Percentiles rank a stretch among this genome's conserved stretches.
These are phyloP conservation scores for Tetrahymena malaccensis DNA, from an alignment of 73 alveolate species.

Conservation along the genomic window DNA sequence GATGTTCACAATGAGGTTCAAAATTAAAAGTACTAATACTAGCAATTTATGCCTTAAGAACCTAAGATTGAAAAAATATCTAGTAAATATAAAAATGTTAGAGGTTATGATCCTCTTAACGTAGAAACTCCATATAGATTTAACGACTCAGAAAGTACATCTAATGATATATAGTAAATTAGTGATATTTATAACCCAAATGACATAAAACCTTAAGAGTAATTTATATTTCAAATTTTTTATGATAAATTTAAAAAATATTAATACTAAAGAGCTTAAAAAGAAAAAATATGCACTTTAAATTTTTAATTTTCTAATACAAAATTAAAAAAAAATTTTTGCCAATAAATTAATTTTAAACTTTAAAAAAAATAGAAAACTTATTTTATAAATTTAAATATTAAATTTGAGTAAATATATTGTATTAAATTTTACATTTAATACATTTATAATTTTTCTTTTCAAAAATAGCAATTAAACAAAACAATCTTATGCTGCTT, in stretches of 20 bases:
- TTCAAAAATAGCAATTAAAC: neutral
- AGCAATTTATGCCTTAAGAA: neutral
- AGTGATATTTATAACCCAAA: neutral
- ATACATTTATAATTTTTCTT: too few relatives aligned
- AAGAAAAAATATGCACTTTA: too few relatives aligned
- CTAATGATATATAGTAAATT: neutral
- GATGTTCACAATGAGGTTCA: neutral
- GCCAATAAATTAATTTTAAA: too few relatives aligned
- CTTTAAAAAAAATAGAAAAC: too few relatives aligned
- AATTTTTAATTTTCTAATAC: neutral
- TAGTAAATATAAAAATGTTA: neutral
- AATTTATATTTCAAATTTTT: neutral
- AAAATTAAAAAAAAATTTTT: too few relatives aligned
- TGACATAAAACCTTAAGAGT: neutral
- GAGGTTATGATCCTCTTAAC: neutral
- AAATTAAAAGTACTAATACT: neutral
- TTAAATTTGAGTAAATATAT: too few relatives aligned
- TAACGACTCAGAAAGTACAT: neutral
- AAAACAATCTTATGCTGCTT: neutral
- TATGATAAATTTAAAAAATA: too few relatives aligned
- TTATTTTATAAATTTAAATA: too few relatives aligned
- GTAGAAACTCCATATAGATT: neutral
- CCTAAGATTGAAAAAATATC: neutral
- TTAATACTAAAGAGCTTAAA: too few relatives aligned
- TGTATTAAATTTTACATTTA: too few relatives aligned